Evolutionary conservation across 225 moss, liverwort and hornwort genomes (phyloP), one percentile per base, ranked within the genome.

Genomic region (Physcomitrellopsis africana): DNA sequence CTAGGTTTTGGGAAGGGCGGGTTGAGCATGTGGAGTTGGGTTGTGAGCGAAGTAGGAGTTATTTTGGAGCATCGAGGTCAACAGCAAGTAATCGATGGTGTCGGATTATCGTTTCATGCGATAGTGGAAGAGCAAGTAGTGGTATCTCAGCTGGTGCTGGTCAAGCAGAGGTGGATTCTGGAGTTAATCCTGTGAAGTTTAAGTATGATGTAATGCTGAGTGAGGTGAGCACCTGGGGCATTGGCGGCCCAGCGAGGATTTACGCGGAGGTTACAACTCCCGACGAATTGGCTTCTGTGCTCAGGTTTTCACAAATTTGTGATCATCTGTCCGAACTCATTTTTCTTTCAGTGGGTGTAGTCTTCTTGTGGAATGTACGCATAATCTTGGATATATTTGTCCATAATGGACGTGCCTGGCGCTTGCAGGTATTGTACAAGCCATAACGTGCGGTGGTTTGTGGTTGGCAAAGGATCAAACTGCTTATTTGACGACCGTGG

Each of bases 401-500:
- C 3, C 60, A 12, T 60, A 26, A 26, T 27, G 24, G 29, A 23
- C 1, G 9, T 27, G 23, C 24, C 27, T 10, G 27, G 10, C 12
- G 9, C 11, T 12, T 70, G 45, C 79, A 90, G 90, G 71, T 86
- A 84, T 45, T 88, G 91, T 60, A 69, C 60, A 32, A 65, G n/a
- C 10, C 64, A 85, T 0, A 29, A 57, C 61, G 72, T 91, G 27
- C 85, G 58, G 10, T 63, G 81, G 69, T 86, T 91, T 37, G 78
- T 91, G 65, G 60, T 91, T 18, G 91, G 91, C 8, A 91, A 88
- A 74, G 91, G 91, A 11, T 91, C 88, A 45, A 91, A 91, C 76
- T 91, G 88, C 63, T 88, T 91, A 62, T 91, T 88, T 63, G 86
- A 88, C 43, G 91, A 91, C 72, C 32, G 32, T 58, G 91, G 88